Conservation (phyloP, 805 yeast genomes). For the Spathaspora boniae region DNA sequence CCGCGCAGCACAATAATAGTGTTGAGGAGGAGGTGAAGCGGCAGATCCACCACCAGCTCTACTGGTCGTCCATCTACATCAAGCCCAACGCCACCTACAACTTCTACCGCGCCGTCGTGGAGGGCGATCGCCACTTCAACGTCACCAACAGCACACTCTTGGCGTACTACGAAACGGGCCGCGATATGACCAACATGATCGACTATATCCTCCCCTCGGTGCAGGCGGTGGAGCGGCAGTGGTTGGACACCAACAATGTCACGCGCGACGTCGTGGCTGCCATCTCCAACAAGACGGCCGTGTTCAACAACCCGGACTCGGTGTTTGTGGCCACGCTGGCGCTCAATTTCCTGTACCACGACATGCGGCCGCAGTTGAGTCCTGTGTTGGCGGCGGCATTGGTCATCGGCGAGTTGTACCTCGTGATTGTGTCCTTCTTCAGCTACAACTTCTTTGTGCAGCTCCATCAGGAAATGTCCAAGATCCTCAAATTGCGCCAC, state of each 20-base stretch:
- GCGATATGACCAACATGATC: slow-evolving; percentile 52
- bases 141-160: slow-evolving; percentile 29
- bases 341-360: slow-evolving; percentile 33
- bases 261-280: slow-evolving; percentile 17
- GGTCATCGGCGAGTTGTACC: slow-evolving; percentile 71
- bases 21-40: slow-evolving; percentile 37
- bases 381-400: slow-evolving; percentile 59
- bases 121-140: slow-evolving; percentile 25
- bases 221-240: slow-evolving; percentile 27
- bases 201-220: slow-evolving; percentile 42
- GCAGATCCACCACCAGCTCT: slow-evolving; percentile 51
- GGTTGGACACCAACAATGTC: slow-evolving; percentile 23
- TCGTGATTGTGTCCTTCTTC: slow-evolving; percentile 70
- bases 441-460: slow-evolving; percentile 58
- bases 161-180: slow-evolving; percentile 54
- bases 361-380: slow-evolving; percentile 47
- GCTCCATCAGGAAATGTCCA: slow-evolving; percentile 50
- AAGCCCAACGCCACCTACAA: slow-evolving; percentile 44
- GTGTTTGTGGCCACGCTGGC: slow-evolving; percentile 22
- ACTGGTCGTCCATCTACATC: slow-evolving; percentile 63
- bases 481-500: slow-evolving; percentile 37
- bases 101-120: slow-evolving; percentile 36
- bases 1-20: slow-evolving; percentile 18
- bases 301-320: slow-evolving; percentile 8
- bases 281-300: slow-evolving; percentile 4